phyloP scores from a whole-genome alignment of 1,284 basidiomycete species.

The Puccinia novopanici region DNA sequence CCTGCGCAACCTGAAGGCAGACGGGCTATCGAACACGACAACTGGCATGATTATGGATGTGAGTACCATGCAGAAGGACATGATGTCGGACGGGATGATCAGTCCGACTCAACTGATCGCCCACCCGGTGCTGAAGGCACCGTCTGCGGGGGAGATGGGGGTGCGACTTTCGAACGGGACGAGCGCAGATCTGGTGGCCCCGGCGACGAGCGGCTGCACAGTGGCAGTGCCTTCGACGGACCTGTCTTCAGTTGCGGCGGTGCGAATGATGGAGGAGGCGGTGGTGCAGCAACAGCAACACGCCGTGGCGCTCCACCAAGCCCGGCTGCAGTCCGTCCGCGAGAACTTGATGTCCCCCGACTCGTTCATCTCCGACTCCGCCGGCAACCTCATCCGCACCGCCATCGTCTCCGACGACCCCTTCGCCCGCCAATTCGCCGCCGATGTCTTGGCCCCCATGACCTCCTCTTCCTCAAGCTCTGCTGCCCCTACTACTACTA shows the following conservation, averaged over 20 bases:
- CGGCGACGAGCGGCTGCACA: background rate
- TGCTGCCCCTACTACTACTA: background rate
- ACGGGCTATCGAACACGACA: background rate
- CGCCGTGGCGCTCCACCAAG: constrained; percentile 26
- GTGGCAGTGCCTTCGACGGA: background rate
- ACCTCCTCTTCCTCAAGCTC: background rate
- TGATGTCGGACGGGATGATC: background rate
- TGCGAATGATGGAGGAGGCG: background rate
- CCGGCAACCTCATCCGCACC: constrained; percentile 3
- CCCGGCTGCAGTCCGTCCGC: constrained; percentile 27
- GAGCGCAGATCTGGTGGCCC: background rate
- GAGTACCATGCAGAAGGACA: background rate
- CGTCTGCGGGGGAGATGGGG: background rate
- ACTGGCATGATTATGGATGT: background rate
- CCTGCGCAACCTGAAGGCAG: background rate
- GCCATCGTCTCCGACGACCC: constrained; percentile 38
- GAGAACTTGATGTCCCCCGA: constrained; percentile 35
- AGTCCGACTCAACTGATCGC: constrained; percentile 7
- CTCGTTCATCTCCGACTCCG: constrained; percentile 5
- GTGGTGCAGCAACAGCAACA: constrained; percentile 11
- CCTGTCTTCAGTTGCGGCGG: background rate
- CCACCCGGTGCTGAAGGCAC: background rate
- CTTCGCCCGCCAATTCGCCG: constrained; percentile 23
- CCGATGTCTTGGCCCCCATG: constrained; percentile 31
- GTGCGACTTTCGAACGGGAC: background rate